A percentile compares a stretch with the other conserved stretches of the same genome.
These are phyloP conservation scores for Corrigiola litoralis DNA, from an alignment of 179 eudicot species.

Conservation along the genomic window DNA sequence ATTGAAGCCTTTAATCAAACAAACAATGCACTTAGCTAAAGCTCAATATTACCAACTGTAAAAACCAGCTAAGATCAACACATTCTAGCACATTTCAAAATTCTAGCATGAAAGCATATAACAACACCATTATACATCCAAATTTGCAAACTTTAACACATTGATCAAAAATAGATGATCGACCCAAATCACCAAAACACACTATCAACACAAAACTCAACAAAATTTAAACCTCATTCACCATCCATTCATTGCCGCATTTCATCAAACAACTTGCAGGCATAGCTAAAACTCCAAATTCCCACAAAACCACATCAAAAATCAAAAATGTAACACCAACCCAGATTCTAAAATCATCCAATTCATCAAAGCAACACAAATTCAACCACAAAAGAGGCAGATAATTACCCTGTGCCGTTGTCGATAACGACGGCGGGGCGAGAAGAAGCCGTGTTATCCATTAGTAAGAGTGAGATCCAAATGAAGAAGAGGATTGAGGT, in stretches of 20 bases:
- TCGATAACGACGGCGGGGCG: slow-evolving; percentile 93
- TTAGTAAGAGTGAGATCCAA: slow-evolving; percentile 18
- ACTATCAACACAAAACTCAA: background rate
- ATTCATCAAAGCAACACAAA: background rate
- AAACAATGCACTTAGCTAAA: background rate
- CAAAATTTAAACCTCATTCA: background rate
- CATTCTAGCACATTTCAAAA: too few species aligned
- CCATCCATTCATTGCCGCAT: slow-evolving; percentile 19
- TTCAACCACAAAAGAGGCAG: background rate
- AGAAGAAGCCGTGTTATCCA: slow-evolving; percentile 70
- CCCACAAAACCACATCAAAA: background rate
- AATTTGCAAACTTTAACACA: too few species aligned
- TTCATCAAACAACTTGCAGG: slow-evolving; percentile 29
- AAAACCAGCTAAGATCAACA: too few species aligned
- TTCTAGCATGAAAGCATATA: too few species aligned
- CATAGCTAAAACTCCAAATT: slow-evolving; percentile 1
- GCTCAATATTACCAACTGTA: background rate
- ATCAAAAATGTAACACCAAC: slow-evolving; percentile 15
- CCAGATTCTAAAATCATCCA: background rate
- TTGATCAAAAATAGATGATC: background rate
- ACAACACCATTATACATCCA: too few species aligned
- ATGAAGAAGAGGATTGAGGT: too few species aligned
- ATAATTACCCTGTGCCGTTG: slow-evolving; percentile 80
- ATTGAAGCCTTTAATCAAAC: background rate
- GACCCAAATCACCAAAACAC: background rate